phyloP scores from a whole-genome alignment of 169 alveolate genomes.

The Pseudocohnilembus persalinus region DNA sequence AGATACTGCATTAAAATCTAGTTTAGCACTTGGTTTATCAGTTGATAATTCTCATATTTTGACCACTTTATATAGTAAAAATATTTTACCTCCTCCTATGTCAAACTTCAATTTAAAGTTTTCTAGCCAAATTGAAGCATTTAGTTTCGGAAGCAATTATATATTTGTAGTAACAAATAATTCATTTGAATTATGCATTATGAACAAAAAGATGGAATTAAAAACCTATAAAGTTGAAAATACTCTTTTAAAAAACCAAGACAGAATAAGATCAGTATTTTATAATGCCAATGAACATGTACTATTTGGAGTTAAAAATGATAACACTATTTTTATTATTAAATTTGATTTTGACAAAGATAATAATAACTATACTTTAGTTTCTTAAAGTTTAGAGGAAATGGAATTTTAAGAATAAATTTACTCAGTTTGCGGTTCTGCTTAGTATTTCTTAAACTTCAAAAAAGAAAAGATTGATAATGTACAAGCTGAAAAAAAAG shows the following conservation, averaged over 20 bases:
- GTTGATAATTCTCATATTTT: conserved; percentile 53
- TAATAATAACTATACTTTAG: no score
- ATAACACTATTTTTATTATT: not conserved
- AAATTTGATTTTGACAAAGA: not conserved
- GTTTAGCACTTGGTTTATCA: conserved; percentile 53
- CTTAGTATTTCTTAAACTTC: not conserved
- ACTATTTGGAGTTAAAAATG: not conserved
- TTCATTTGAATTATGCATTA: not conserved
- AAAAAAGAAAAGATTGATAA: not conserved
- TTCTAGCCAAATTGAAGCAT: not conserved
- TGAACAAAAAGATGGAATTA: conserved; percentile 1
- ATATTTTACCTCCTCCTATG: conserved; percentile 84
- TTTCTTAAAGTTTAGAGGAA: no score
- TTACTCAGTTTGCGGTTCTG: not conserved
- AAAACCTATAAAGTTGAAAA: not conserved
- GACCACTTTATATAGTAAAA: conserved; percentile 63
- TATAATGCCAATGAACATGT: not conserved
- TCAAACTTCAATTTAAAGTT: conserved; percentile 49
- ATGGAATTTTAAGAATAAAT: not conserved
- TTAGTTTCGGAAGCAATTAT: conserved; percentile 5
- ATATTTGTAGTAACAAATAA: conserved; percentile 3
- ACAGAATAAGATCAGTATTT: not conserved
- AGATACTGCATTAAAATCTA: conserved; percentile 43
- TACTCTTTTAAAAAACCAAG: not conserved
- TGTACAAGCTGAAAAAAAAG: no score